These are phyloP conservation scores for Orbilia blumenaviensis DNA, from an alignment of 2,329 filamentous ascomycete genomes.

Conservation along the genomic window DNA sequence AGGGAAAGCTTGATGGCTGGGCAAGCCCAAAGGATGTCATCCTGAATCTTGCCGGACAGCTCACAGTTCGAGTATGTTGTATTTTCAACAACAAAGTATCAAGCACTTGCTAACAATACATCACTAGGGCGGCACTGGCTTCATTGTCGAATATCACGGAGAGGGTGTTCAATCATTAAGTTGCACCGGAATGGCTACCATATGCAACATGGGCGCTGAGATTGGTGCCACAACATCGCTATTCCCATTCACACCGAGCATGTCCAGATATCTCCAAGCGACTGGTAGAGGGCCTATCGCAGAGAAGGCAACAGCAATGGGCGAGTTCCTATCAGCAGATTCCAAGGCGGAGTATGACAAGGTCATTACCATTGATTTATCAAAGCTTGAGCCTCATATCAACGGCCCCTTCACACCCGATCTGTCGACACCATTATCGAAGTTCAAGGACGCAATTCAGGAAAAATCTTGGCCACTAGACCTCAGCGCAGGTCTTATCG, in stretches of 20 bases:
- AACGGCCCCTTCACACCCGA: constrained; percentile 98
- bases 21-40: constrained; percentile 96
- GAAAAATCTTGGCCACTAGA: constrained; percentile 89
- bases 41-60: constrained; percentile 82
- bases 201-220: constrained; percentile 87
- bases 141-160: constrained; percentile 92
- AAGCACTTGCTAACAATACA: not conserved
- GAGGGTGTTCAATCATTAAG: constrained; percentile 88
- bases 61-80: constrained; percentile 76
- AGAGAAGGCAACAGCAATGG: constrained; percentile 70
- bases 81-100: constrained; percentile 7
- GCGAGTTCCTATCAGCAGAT: constrained; percentile 77
- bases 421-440: constrained; percentile 87
- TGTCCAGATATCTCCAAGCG: constrained; percentile 83
- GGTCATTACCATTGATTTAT: constrained; percentile 88
- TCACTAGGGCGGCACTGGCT: constrained; percentile 80
- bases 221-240: constrained; percentile 94
- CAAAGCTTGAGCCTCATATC: constrained; percentile 89
- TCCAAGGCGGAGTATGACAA: constrained; percentile 86
- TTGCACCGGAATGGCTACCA: constrained; percentile 91
- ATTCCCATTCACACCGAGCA: constrained; percentile 88
- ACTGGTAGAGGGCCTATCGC: constrained; percentile 81
- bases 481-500: constrained; percentile 91
- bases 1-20: constrained; percentile 87
- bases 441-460: constrained; percentile 84